These are phyloP conservation scores for Vitis labrusca DNA, from an alignment of 164 flowering plant species.

Conservation along the genomic window DNA sequence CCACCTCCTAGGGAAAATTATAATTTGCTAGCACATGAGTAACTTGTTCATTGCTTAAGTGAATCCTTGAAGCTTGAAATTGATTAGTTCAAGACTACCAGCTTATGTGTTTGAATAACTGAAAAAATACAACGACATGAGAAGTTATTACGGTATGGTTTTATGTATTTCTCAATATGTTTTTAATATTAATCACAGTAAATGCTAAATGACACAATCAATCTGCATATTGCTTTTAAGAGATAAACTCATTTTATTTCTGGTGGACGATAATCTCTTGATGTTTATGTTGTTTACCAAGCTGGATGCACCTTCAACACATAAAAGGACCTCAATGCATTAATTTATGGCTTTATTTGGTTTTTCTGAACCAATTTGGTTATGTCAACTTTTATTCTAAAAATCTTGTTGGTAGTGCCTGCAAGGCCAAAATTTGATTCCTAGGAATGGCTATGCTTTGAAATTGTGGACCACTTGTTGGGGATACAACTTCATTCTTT, in stretches of 20 bases:
- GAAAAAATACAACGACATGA: background rate
- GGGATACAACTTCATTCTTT: too few relatives aligned
- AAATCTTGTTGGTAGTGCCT: background rate
- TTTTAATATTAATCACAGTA: background rate
- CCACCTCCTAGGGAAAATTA: too few relatives aligned
- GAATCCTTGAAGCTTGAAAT: background rate
- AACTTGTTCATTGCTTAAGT: background rate
- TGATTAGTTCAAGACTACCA: background rate
- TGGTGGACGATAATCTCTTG: background rate
- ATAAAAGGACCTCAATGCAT: background rate
- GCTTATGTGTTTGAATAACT: background rate
- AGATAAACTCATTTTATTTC: background rate
- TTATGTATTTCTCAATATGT: too few relatives aligned
- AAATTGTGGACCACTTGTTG: background rate
- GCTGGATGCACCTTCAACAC: too few relatives aligned
- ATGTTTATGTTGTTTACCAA: too few relatives aligned
- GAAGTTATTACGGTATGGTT: background rate
- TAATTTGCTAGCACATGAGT: too few relatives aligned
- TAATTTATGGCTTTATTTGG: background rate
- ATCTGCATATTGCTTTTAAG: background rate
- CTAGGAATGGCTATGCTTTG: background rate
- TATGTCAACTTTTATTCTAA: background rate
- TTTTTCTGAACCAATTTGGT: background rate
- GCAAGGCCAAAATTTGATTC: background rate
- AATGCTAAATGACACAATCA: background rate